Evolutionary conservation across 2,329 filamentous ascomycete genomes (phyloP).

Genomic region (Lasiodiplodia sp.): DNA sequence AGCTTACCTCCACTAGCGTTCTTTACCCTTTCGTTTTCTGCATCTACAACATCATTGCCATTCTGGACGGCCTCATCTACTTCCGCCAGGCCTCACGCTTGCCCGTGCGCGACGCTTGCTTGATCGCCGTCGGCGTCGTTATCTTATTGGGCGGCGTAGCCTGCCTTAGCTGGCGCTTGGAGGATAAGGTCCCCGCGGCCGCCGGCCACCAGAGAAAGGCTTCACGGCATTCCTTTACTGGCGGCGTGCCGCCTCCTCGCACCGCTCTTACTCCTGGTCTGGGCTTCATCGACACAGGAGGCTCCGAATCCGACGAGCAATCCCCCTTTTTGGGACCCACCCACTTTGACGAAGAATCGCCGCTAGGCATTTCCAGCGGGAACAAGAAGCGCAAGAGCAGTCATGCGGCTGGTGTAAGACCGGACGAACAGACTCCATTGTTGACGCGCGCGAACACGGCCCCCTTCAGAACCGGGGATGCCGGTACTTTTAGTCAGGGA

Average conservation of each 20-base stretch:
- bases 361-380: constrained; percentile 24
- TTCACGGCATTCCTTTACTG: constrained; percentile 45
- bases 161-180: constrained; percentile 90
- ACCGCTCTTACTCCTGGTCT: constrained; percentile 82
- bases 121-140: constrained; percentile 85
- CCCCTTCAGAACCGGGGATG: constrained; percentile 31
- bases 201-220: constrained; percentile 16
- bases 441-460: constrained; percentile 44
- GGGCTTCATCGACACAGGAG: constrained; percentile 67
- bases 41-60: constrained; percentile 98
- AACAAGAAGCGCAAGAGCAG: constrained; percentile 25
- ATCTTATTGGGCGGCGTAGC: constrained; percentile 88
- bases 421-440: constrained; percentile 46
- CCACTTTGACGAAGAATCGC: constrained; percentile 27
- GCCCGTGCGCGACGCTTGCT: constrained; percentile 74
- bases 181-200: constrained; percentile 68
- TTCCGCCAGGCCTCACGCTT: constrained; percentile 88
- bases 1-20: constrained; percentile 93
- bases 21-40: constrained; percentile 98
- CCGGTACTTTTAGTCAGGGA: constrained; percentile 8
- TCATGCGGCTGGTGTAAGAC: constrained; percentile 34
- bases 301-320: constrained; percentile 33
- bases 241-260: constrained; percentile 55
- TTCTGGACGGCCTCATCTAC: constrained; percentile 95
- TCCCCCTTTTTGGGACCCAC: constrained; percentile 31